A percentile compares a stretch with the other conserved stretches of the same genome.
Conservation (phyloP, 257 asterid species). For the Solanum tarijense region DNA sequence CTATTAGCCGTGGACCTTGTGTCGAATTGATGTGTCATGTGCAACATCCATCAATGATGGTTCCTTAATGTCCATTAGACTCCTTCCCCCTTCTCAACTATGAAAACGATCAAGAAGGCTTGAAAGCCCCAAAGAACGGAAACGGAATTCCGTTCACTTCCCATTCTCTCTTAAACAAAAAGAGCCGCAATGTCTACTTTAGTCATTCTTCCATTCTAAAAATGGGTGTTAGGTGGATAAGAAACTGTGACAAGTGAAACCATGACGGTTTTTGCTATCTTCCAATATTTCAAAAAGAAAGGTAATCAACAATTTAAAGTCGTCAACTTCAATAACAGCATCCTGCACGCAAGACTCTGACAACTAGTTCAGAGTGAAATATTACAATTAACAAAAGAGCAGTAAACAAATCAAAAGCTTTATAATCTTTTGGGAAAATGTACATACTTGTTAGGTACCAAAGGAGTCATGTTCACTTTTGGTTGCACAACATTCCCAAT, state of each 20-base stretch:
- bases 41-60: neutral
- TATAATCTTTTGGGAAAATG: neutral
- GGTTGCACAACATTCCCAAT: slow-evolving; percentile 98
- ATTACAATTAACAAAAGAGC: neutral
- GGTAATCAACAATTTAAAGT: neutral
- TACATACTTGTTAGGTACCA: slow-evolving; percentile 77
- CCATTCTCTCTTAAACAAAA: neutral
- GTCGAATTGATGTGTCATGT: neutral
- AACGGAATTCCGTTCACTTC: neutral
- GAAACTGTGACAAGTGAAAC: neutral
- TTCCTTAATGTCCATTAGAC: neutral
- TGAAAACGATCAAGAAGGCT: neutral
- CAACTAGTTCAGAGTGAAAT: neutral
- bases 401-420: neutral
- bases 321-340: neutral
- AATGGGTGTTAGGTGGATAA: neutral
- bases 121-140: neutral
- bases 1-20: neutral
- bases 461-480: slow-evolving; percentile 81
- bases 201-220: neutral
- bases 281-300: neutral
- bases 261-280: neutral
- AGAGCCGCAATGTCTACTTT: neutral
- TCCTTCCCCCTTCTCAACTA: neutral
- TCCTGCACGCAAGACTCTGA: neutral